Percentiles rank a stretch among this genome's conserved stretches.
phyloP scores from a whole-genome alignment of 2,329 filamentous ascomycete genomes.

The Cytospora schulzeri region DNA sequence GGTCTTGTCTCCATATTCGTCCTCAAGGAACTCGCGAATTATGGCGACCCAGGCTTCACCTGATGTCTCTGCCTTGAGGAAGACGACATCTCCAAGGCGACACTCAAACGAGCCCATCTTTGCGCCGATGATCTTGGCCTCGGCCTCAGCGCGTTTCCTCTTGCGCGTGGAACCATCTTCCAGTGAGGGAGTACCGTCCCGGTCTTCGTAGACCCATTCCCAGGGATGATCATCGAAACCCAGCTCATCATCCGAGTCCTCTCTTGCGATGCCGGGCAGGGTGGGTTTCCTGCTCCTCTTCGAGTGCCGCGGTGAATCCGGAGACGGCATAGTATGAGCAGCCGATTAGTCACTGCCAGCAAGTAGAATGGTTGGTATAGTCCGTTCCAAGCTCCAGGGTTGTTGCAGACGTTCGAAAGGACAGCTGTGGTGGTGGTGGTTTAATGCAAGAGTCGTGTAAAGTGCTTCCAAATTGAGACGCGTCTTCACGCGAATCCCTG shows the following conservation, averaged over 20 bases:
- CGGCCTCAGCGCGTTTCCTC: conserved; percentile 38
- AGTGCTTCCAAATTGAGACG: conserved; percentile 17
- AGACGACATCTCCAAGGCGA: conserved; percentile 76
- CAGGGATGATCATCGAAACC: conserved; percentile 71
- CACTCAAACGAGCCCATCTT: conserved; percentile 81
- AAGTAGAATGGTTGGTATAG: background rate
- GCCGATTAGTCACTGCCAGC: conserved; percentile 3
- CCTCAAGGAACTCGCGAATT: conserved; percentile 78
- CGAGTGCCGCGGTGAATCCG: conserved; percentile 7
- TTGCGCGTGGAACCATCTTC: conserved; percentile 35
- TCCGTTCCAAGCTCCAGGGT: background rate
- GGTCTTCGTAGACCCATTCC: conserved; percentile 71
- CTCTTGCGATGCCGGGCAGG: conserved; percentile 64
- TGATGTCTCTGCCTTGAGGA: conserved; percentile 83
- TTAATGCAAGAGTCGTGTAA: conserved; percentile 10
- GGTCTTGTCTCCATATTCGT: conserved; percentile 74
- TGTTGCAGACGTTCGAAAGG: background rate
- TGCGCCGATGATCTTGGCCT: conserved; percentile 72
- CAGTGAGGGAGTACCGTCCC: conserved; percentile 20
- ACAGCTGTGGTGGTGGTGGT: background rate
- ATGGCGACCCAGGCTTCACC: conserved; percentile 93
- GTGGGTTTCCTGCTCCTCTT: conserved; percentile 27
- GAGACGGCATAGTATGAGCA: conserved; percentile 16
- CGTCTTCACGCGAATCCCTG: conserved; percentile 26
- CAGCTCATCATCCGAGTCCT: conserved; percentile 89